Evolutionary conservation across 208 protist species (phyloP), one percentile per base, ranked within the genome.

Genomic region (Strigomonas oncopelti): DNA sequence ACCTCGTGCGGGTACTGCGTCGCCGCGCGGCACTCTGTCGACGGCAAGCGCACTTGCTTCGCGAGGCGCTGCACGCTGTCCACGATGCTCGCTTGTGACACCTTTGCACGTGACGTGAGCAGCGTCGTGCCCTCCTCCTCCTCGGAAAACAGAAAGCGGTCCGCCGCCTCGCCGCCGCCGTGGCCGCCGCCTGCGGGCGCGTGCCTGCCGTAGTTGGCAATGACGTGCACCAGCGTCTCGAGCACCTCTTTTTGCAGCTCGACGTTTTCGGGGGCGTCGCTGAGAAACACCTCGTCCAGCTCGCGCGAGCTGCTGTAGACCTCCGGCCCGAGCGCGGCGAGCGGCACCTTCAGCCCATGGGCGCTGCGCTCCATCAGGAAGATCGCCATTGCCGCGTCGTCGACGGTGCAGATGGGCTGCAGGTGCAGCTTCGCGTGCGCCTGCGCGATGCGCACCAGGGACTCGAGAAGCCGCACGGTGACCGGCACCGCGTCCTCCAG

Each of bases 391-490:
- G 89, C 88, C 13, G 86, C 92, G 61, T 97, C 90, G 45, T 91
- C 80, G 25, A 91, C 61, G 18, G 80, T 84, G 71, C 88, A 92
- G 1, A 85, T 52, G 22, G 82, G 57, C 67, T 91, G 81, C 62
- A 93, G 57, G 81, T 98, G 97, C 36, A 99, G 72, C 72, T 96
- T 92, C 0, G 96, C 95, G 79, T 99, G 90, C 5, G 97, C 96
- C 81, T 98, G 95, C 22, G 95, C 80, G 2, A 98, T 78, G 29
- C 97, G 80, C 60, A 99, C 95, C 42, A 98, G 80, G 34, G 83
- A 93, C 74, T 99, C 97, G 11, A 99, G 87, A 16, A 99, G 69
- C 36, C 97, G 95, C 55, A 98, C 89, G 3, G 98, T 99, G 11
- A 98, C 97, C 24, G 97, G 92, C 9, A 96, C 81, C 48, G 77